These are phyloP conservation scores for Fusarium proliferatum DNA, from an alignment of 2,329 filamentous ascomycete genomes.

Conservation along the genomic window DNA sequence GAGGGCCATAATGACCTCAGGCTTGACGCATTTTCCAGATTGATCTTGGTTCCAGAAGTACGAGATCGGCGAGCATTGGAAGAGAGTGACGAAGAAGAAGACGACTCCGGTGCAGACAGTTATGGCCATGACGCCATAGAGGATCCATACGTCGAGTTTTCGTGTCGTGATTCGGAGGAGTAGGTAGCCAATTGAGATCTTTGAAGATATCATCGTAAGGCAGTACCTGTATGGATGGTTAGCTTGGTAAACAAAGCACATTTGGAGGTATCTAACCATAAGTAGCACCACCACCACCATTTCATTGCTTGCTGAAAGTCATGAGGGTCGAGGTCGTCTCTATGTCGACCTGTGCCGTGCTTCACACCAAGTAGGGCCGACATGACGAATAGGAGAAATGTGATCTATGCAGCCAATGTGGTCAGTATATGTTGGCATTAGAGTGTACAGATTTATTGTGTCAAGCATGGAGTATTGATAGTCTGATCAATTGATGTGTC, in stretches of 20 bases:
- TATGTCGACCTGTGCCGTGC: constrained; percentile 56
- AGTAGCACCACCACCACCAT: constrained; percentile 54
- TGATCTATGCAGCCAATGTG: constrained; percentile 37
- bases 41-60: constrained; percentile 55
- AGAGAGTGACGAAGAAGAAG: constrained; percentile 56
- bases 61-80: constrained; percentile 55
- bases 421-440: not conserved
- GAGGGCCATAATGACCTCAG: constrained; percentile 61
- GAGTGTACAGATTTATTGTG: not conserved
- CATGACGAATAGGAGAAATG: constrained; percentile 52
- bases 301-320: constrained; percentile 49
- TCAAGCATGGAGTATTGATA: not conserved
- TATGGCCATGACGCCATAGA: constrained; percentile 50
- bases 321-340: constrained; percentile 43
- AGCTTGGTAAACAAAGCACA: not conserved
- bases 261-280: constrained; percentile 26
- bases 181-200: constrained; percentile 57
- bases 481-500: not conserved
- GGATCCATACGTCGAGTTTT: constrained; percentile 49
- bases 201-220: constrained; percentile 52
- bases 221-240: constrained; percentile 43
- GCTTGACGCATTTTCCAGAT: constrained; percentile 51
- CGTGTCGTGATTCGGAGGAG: constrained; percentile 54
- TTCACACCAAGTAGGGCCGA: constrained; percentile 51
- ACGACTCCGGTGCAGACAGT: constrained; percentile 52